Evolutionary conservation across 306 rosid species (phyloP), one percentile per base, ranked within the genome.

Genomic region (Lathyrus oleraceus): DNA sequence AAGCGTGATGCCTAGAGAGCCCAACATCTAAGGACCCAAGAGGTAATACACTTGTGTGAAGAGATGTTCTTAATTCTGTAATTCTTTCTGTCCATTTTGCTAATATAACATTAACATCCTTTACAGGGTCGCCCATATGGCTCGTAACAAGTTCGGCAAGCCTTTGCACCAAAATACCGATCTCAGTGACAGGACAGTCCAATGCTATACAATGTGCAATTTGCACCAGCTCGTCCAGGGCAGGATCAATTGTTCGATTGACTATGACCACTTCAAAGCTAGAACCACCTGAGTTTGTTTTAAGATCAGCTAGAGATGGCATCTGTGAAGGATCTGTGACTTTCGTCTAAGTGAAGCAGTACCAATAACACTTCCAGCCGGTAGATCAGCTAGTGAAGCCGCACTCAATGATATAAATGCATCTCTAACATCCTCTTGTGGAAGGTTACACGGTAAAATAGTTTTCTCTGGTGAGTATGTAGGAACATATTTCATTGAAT

Each of bases 41-140:
- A 48, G 97, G 99, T 75, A 90, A 79, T 65, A 94, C 86, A 75
- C 90, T 84, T 68, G 97, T 90, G 71, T 79, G 88, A 58, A 88
- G 87, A 32, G 97, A 85, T 67, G 89, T 78, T 84, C 92, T 87
- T 77, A 87, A 81, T 76, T 94, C 95, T 49, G 87, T 79, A 72
- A 88, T 88, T 79, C 84, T 87, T 78, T 94, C 99, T 74, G 87
- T 91, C 99, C 99, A 94, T 82, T 84, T 81, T 3, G 92, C 89
- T 70, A 85, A 65, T 80, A 91, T 82, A 58, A 84, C 68, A 84
- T 83, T 87, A 63, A 97, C 95, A 78, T 94, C 96, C 85, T 84
- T 90, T 70, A 94, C 99, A 76, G 99, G 87, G 71, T 97, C 99
- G 36, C 99, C 99, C 99, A 94, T 94, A 72, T 83, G 92, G 61